A percentile compares a stretch with the other conserved stretches of the same genome.
These are phyloP conservation scores for Backusella sp. DNA, from an alignment of 192 early-diverging fungal genomes.

Conservation along the genomic window DNA sequence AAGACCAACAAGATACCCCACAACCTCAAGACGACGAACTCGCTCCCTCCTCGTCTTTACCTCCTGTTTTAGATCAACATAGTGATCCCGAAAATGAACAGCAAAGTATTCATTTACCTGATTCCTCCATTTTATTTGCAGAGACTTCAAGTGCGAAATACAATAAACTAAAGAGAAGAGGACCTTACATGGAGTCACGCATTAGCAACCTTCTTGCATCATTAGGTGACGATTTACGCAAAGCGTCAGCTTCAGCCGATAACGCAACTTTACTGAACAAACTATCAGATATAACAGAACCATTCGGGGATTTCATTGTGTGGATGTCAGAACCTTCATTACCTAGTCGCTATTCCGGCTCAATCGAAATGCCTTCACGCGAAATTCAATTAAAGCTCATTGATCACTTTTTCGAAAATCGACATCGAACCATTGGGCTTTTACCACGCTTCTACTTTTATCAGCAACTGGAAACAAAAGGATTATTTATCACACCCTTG, in stretches of 20 bases:
- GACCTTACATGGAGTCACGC: constrained; percentile 3
- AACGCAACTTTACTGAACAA: not conserved
- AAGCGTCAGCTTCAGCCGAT: not conserved
- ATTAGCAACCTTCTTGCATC: constrained; percentile 4
- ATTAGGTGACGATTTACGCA: constrained; percentile 14
- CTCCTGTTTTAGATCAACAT: not conserved
- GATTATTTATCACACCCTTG: constrained; percentile 26
- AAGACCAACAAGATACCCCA: not conserved
- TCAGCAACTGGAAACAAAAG: constrained; percentile 22
- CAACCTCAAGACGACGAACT: not conserved
- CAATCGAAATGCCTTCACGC: constrained; percentile 29
- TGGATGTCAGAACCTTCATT: constrained; percentile 26
- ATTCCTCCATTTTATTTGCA: not conserved
- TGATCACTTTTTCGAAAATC: constrained; percentile 25
- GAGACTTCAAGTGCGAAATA: not conserved
- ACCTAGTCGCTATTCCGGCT: constrained; percentile 23
- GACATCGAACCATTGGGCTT: constrained; percentile 6
- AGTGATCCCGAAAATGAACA: not conserved
- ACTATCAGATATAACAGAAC: not conserved
- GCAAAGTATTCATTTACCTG: not conserved
- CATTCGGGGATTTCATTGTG: not conserved
- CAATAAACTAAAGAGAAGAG: constrained; percentile 7
- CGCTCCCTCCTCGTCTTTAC: not conserved
- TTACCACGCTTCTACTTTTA: constrained; percentile 17
- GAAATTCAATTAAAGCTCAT: constrained; percentile 30